phyloP scores from a whole-genome alignment of 139 green algal genomes.

The Chlamydomonas schloesseri region DNA sequence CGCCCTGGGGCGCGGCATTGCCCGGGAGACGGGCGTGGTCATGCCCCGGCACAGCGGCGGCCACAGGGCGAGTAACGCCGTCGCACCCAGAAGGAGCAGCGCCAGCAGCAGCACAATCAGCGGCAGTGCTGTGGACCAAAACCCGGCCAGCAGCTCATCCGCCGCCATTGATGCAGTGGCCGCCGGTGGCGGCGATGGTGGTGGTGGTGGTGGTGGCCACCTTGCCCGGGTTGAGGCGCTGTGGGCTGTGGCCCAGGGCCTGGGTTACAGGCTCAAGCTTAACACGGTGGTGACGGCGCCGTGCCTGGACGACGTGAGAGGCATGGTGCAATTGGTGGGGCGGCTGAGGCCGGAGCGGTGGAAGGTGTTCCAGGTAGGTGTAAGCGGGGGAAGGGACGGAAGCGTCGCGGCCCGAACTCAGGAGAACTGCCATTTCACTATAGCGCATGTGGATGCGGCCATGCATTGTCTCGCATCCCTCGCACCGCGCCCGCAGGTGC shows the following conservation, averaged over 20 bases:
- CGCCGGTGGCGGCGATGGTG: background rate
- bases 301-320: conserved; percentile 30
- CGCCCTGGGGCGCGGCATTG: conserved; percentile 18
- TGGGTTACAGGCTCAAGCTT: conserved; percentile 52
- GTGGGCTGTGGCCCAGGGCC: conserved; percentile 23
- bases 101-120: too few species aligned
- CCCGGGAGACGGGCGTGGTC: background rate
- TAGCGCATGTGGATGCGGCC: too few species aligned
- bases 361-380: conserved; percentile 53
- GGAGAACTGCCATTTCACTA: too few species aligned
- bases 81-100: too few species aligned
- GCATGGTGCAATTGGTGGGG: conserved; percentile 30
- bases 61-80: too few species aligned
- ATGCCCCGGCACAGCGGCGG: background rate
- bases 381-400: too few species aligned
- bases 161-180: too few species aligned
- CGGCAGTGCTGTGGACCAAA: too few species aligned
- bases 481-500: background rate
- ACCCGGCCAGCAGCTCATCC: too few species aligned
- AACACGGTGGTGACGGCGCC: conserved; percentile 36
- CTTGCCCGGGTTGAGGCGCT: background rate
- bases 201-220: background rate
- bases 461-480: too few species aligned
- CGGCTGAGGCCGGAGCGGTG: conserved; percentile 43
- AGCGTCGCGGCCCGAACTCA: too few species aligned